Conservation (phyloP, 2,329 filamentous ascomycete species). For the Colletotrichum lindemuthianum region DNA sequence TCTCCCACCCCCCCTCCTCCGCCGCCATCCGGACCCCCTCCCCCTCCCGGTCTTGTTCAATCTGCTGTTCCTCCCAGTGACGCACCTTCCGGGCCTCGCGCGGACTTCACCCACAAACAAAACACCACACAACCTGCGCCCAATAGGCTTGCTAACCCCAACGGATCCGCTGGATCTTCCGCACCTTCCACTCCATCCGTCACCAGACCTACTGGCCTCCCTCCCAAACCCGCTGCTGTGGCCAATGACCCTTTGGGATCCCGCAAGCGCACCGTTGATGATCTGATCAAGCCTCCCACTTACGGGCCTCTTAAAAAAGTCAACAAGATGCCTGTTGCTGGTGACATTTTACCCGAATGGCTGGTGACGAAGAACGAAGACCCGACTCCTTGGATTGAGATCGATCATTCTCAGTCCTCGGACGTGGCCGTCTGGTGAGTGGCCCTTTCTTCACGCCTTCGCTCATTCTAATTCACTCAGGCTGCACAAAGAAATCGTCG, state of each 20-base stretch:
- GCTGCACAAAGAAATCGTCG: slow-evolving; percentile 88
- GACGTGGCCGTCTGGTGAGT: slow-evolving; percentile 68
- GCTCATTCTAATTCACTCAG: slow-evolving; percentile 51
- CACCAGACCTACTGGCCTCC: slow-evolving; percentile 38
- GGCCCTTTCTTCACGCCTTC: neutral
- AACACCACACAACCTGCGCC: neutral
- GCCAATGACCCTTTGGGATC: slow-evolving; percentile 62
- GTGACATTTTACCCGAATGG: slow-evolving; percentile 65
- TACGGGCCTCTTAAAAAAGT: slow-evolving; percentile 63
- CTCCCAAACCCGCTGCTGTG: slow-evolving; percentile 40
- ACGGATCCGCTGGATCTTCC: slow-evolving; percentile 37
- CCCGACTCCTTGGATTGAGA: slow-evolving; percentile 70
- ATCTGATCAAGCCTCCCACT: slow-evolving; percentile 69
- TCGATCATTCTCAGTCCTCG: slow-evolving; percentile 63
- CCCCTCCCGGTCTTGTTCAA: slow-evolving; percentile 11
- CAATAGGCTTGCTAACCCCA: slow-evolving; percentile 1
- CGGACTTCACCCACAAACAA: neutral
- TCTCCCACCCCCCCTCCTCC: slow-evolving; percentile 29
- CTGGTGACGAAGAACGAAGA: slow-evolving; percentile 51
- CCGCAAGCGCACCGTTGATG: slow-evolving; percentile 79
- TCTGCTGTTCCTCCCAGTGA: neutral
- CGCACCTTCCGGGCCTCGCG: slow-evolving; percentile 20
- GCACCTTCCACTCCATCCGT: slow-evolving; percentile 37
- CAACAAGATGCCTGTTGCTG: slow-evolving; percentile 60
- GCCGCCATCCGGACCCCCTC: slow-evolving; percentile 8